Evolutionary conservation across 495 filamentous ascomycete genomes (phyloP), one percentile per base, ranked within the genome.

Genomic region (Talaromyces nanjingensis): DNA sequence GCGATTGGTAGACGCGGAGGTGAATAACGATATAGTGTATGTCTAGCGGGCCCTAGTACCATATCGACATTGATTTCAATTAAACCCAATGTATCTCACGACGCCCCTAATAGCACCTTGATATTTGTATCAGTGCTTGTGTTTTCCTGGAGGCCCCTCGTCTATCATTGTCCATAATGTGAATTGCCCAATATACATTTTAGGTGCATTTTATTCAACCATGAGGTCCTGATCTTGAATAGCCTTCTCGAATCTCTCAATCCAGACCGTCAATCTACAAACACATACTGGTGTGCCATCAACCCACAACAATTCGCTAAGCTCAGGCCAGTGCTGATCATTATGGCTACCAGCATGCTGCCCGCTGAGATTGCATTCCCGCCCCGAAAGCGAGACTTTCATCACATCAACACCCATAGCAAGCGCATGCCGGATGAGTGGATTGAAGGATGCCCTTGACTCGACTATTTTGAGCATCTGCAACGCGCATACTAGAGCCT

Each of bases 401-500:
- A n/a, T 47, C 37, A 60, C 2, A 45, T 47, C 31, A 20, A 22
- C 33, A 12, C 59, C 59, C n/a, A 47, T 42, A 34, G 18, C 37
- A 29, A 60, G 59, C 14, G 37, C 59, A 27, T 60, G 22, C 39
- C 59, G 37, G 29, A 47, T 47, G 0, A 60, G 37, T 27, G 59
- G 59, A 47, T 60, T 60, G 18, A 27, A 20, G 4, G 22, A 47
- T 45, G n/a, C 2, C 20, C n/a, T 47, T 8, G 59, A 42, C 18
- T 60, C 59, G 12, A 18, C 39, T 11, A 60, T 27, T n/a, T 47
- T 42, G 9, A 60, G 39, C 11, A 60, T 60, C 59, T 60, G 59
- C 59, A 60, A 45, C 7, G 59, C 59, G 37, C 37, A 60, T 16
- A 60, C 59, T 12, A 60, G 59, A 60, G 59, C 59, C 25, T 60